Evolutionary conservation across 192 early-diverging fungal genomes (phyloP), one percentile per base, ranked within the genome.

Genomic region (Backusella luteola): DNA sequence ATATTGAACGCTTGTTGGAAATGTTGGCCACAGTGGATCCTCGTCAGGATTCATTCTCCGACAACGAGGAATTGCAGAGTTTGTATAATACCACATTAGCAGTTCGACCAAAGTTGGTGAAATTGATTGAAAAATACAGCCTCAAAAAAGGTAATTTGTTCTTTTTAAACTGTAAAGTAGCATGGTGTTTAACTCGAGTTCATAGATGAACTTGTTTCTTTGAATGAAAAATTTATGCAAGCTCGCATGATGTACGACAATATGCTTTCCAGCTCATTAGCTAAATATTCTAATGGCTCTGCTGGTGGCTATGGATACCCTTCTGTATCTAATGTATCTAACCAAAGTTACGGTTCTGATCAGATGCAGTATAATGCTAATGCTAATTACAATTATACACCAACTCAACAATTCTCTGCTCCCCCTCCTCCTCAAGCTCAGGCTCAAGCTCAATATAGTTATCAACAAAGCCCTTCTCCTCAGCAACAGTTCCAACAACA

Each of bases 61-160:
- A 97, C 68, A 98, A 98, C 79, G 93, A 96, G 39, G 80, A 90
- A 21, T 83, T 99, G 19, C 94, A 96, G 83, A 85, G 87, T 12
- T 80, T 93, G 14, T 97, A 99, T 77, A 88, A 92, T 66, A 85
- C 89, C 1, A 92, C 96, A 8, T 77, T 97, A 67, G 84, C 92
- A n/a, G 79, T 97, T 71, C 83, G 96, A 52, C 96, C 96, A 2
- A 93, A 95, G 83, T 84, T 99, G 46, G 88, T 98, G 19, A 91
- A 90, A 77, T 84, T 96, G 38, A 89, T 97, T 71, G 95, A 97
- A 73, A 90, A 90, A 53, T 92, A 95, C 63, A 90, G 88, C 23
- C 87, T 90, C 34, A 96, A 94, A 80, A 96, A 95, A 87, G 94
- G 94, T 87, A 84, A 81, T 17, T 15, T 49, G 84, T 34, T 6